Conservation (phyloP, 78 protist species). For the Andalucia godoyi region DNA sequence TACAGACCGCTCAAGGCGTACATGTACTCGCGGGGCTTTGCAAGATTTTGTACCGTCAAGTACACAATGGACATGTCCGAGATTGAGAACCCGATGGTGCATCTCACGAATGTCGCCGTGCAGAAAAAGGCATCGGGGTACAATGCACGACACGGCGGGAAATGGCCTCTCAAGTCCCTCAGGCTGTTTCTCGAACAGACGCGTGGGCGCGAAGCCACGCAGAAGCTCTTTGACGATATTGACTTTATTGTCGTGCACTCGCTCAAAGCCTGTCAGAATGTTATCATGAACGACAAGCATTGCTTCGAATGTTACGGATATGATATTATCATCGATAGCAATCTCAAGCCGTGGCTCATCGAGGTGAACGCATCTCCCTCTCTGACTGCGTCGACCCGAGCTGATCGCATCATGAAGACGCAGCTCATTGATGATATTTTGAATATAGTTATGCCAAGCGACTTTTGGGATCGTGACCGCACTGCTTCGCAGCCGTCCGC, state of each 20-base stretch:
- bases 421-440: slow-evolving; percentile 32
- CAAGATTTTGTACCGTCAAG: slow-evolving; percentile 36
- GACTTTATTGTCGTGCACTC: slow-evolving; percentile 21
- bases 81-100: slow-evolving; percentile 28
- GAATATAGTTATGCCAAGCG: slow-evolving; percentile 31
- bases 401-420: slow-evolving; percentile 48
- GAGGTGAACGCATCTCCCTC: slow-evolving; percentile 76
- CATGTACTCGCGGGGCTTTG: slow-evolving; percentile 31
- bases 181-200: slow-evolving; percentile 8
- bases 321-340: slow-evolving; percentile 42
- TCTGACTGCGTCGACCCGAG: slow-evolving; percentile 42
- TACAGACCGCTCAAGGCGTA: slow-evolving; percentile 39
- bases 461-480: too few relatives aligned
- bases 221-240: slow-evolving; percentile 18
- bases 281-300: slow-evolving; percentile 59
- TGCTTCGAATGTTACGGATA: slow-evolving; percentile 64
- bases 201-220: not conserved
- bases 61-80: slow-evolving; percentile 5
- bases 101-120: slow-evolving; percentile 76
- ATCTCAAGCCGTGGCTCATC: slow-evolving; percentile 63
- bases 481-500: too few relatives aligned
- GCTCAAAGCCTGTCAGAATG: slow-evolving; percentile 25
- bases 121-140: slow-evolving; percentile 49
- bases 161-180: slow-evolving; percentile 35
- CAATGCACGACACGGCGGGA: slow-evolving; percentile 40